Percentiles rank a stretch among this genome's conserved stretches.
Evolutionary conservation across 2,329 filamentous ascomycete genomes (phyloP).

Genomic region (Ophiostoma ulmi): DNA sequence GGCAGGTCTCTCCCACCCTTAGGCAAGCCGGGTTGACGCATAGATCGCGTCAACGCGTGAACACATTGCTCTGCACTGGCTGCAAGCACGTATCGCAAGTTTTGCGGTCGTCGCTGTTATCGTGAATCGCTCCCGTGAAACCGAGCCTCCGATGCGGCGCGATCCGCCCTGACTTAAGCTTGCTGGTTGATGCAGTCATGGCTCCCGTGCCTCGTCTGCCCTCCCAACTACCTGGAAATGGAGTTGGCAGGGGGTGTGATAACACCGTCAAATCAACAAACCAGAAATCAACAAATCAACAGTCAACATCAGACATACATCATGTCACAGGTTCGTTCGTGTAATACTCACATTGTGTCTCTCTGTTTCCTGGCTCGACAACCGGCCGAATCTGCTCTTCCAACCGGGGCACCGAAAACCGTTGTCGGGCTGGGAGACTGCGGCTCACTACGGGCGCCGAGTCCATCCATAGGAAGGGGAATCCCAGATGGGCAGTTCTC

Average conservation of each 20-base stretch:
- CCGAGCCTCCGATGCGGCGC: constrained; percentile 3
- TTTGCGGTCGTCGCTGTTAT: neutral
- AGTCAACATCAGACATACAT: neutral
- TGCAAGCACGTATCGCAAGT: neutral
- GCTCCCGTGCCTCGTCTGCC: neutral
- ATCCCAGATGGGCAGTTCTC: neutral
- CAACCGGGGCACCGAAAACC: neutral
- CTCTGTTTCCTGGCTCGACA: constrained; percentile 1
- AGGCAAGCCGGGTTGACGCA: constrained; percentile 2
- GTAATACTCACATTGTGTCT: constrained; percentile 14
- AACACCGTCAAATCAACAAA: neutral
- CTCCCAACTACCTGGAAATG: neutral
- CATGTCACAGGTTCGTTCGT: constrained; percentile 16
- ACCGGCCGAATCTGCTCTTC: neutral
- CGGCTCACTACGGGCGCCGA: constrained; percentile 85
- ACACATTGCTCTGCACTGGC: neutral
- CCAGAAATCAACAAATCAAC: neutral
- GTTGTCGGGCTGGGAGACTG: constrained; percentile 35
- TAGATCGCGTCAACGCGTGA: neutral
- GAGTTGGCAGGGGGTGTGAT: neutral
- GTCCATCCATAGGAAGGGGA: constrained; percentile 38
- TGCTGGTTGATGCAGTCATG: neutral
- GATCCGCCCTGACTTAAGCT: neutral
- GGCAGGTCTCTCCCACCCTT: neutral
- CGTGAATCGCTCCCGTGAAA: constrained; percentile 17